phyloP scores from a whole-genome alignment of 2,329 filamentous ascomycete genomes.

The Cladorrhinum sp. region DNA sequence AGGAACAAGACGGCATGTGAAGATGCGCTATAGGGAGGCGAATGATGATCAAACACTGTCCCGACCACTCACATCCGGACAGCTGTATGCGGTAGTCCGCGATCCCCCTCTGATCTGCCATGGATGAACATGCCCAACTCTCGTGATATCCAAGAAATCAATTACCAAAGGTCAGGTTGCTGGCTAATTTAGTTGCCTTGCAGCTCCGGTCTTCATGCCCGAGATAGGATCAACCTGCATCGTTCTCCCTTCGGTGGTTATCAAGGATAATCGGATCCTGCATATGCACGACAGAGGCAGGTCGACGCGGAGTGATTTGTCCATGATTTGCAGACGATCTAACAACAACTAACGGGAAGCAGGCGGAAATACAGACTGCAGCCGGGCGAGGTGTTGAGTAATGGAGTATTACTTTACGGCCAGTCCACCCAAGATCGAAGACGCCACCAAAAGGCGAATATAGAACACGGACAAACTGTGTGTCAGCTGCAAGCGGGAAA shows the following conservation, averaged over 20 bases:
- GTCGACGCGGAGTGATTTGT: not conserved
- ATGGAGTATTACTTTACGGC: not conserved
- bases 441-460: not conserved
- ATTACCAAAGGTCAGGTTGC: too few species aligned
- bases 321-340: not conserved
- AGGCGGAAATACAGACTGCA: not conserved
- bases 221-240: not conserved
- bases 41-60: too few species aligned
- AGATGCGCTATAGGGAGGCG: too few species aligned
- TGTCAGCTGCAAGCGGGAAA: slow-evolving; percentile 2
- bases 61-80: too few species aligned
- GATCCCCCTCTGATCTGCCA: too few species aligned
- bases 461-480: not conserved
- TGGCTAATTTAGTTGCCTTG: too few species aligned
- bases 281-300: not conserved
- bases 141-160: too few species aligned
- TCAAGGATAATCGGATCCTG: not conserved
- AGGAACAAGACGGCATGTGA: too few species aligned
- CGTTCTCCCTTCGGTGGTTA: not conserved
- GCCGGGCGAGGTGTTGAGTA: not conserved
- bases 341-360: not conserved
- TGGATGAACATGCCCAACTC: too few species aligned
- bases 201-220: not conserved
- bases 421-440: too few species aligned
- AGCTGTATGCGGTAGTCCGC: too few species aligned